Conservation (phyloP, 208 protist species). For the Wallacemonas rigidus region DNA sequence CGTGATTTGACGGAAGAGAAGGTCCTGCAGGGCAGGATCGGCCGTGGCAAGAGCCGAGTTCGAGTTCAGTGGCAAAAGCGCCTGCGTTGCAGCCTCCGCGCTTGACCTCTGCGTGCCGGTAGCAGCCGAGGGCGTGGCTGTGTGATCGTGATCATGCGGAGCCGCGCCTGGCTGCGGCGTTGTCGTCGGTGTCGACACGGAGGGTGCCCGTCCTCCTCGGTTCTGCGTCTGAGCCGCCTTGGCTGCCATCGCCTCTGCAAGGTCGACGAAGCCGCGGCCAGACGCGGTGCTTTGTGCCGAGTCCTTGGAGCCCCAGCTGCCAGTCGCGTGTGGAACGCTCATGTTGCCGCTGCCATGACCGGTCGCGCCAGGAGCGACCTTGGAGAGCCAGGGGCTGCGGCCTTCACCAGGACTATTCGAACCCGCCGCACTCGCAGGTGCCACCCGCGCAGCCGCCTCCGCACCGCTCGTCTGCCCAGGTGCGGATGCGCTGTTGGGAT, state of each 20-base stretch:
- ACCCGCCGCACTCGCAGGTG: background rate
- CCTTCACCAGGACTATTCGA: background rate
- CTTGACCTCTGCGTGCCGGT: too few relatives aligned
- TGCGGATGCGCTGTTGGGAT: slow-evolving; percentile 7
- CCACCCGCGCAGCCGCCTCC: background rate
- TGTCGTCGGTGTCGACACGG: background rate
- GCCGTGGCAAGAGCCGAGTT: background rate
- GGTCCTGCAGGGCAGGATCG: background rate
- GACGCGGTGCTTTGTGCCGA: background rate
- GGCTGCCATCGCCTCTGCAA: slow-evolving; percentile 13
- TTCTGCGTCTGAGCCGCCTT: slow-evolving; percentile 4
- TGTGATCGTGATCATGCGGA: too few relatives aligned
- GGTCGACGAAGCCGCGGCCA: slow-evolving; percentile 1
- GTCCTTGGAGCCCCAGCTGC: background rate
- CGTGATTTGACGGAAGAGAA: slow-evolving; percentile 9
- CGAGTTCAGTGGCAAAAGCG: background rate
- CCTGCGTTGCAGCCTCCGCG: background rate
- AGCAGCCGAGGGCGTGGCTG: too few relatives aligned
- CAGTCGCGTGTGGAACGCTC: background rate
- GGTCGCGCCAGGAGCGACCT: background rate
- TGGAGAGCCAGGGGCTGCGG: slow-evolving; percentile 15
- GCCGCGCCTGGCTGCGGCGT: background rate
- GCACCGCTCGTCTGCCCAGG: background rate
- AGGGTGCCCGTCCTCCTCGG: background rate
- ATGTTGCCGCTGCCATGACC: background rate